Evolutionary conservation across 2,329 filamentous ascomycete genomes (phyloP).

Genomic region (Claviceps paspali): DNA sequence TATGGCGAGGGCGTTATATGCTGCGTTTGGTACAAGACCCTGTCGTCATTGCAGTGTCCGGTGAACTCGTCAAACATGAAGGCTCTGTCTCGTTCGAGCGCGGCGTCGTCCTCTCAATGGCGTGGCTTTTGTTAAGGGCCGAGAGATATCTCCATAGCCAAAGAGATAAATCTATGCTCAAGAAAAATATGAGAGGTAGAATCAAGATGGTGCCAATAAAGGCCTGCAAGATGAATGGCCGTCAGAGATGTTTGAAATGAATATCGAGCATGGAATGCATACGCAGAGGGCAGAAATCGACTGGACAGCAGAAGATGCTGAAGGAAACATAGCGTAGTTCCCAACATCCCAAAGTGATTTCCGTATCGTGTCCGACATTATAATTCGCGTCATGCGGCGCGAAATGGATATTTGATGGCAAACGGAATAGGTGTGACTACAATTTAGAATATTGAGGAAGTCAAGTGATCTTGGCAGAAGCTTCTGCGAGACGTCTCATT

Average conservation of each 20-base stretch:
- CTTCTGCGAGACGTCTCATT: not conserved
- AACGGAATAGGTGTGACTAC: not conserved
- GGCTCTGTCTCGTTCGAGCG: not conserved
- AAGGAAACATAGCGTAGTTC: slow-evolving; percentile 14
- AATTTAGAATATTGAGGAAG: not conserved
- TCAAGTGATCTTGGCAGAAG: not conserved
- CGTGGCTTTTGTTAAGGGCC: slow-evolving; percentile 7
- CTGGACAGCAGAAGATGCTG: slow-evolving; percentile 17
- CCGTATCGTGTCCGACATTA: slow-evolving; percentile 13
- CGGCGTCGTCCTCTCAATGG: not conserved
- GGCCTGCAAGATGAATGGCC: slow-evolving; percentile 17
- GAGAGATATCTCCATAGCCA: slow-evolving; percentile 34
- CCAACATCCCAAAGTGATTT: slow-evolving; percentile 13
- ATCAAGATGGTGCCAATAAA: slow-evolving; percentile 30
- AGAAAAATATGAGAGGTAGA: slow-evolving; percentile 29
- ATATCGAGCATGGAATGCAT: slow-evolving; percentile 8
- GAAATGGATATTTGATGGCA: not conserved
- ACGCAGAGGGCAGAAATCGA: slow-evolving; percentile 24
- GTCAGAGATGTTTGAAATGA: slow-evolving; percentile 3
- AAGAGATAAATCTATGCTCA: slow-evolving; percentile 34
- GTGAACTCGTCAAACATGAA: not conserved
- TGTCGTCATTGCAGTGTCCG: slow-evolving; percentile 1
- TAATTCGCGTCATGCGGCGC: not conserved
- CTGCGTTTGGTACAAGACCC: slow-evolving; percentile 3
- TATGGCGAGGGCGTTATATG: slow-evolving; percentile 1